phyloP scores from a whole-genome alignment of 2,329 filamentous ascomycete species.

The Trichothecium roseum region DNA sequence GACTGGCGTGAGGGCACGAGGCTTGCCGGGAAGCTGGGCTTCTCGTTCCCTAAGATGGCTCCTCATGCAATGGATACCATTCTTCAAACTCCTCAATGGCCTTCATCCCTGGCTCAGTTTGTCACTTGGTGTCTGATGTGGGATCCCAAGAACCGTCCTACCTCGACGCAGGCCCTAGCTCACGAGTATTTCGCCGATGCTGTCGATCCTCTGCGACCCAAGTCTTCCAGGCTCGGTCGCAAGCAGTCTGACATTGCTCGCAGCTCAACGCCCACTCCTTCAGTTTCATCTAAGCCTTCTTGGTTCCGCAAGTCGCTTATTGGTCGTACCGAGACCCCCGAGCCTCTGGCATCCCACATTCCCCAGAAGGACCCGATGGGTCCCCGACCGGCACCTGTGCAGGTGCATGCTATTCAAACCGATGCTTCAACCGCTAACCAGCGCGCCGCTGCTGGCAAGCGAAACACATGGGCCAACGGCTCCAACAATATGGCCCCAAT shows the following conservation, averaged over 20 bases:
- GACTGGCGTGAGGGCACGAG: conserved; percentile 95
- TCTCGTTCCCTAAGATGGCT: conserved; percentile 99
- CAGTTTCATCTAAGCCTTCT: conserved; percentile 72
- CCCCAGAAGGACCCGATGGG: conserved; percentile 35
- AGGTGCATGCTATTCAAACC: conserved; percentile 15
- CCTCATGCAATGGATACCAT: conserved; percentile 95
- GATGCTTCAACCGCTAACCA: conserved; percentile 28
- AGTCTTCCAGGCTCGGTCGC: conserved; percentile 69
- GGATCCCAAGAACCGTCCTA: conserved; percentile 88
- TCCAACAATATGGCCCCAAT: conserved; percentile 67
- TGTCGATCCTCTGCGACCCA: conserved; percentile 83
- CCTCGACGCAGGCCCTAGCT: conserved; percentile 83
- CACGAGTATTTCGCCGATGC: conserved; percentile 95
- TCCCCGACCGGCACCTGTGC: conserved; percentile 32
- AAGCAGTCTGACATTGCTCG: conserved; percentile 81
- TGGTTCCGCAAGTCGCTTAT: conserved; percentile 97
- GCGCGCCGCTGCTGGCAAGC: conserved; percentile 54
- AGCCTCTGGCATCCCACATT: conserved; percentile 38
- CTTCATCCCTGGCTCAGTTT: conserved; percentile 74
- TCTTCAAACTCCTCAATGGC: conserved; percentile 84
- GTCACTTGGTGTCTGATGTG: conserved; percentile 99
- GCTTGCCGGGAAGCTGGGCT: conserved; percentile 89
- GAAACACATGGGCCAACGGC: conserved; percentile 88
- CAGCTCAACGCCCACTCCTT: conserved; percentile 37
- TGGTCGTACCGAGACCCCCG: conserved; percentile 60